Base-by-base conservation (phyloP, 1,284 basidiomycete genomes). In the Puccinia polysora region DNA sequence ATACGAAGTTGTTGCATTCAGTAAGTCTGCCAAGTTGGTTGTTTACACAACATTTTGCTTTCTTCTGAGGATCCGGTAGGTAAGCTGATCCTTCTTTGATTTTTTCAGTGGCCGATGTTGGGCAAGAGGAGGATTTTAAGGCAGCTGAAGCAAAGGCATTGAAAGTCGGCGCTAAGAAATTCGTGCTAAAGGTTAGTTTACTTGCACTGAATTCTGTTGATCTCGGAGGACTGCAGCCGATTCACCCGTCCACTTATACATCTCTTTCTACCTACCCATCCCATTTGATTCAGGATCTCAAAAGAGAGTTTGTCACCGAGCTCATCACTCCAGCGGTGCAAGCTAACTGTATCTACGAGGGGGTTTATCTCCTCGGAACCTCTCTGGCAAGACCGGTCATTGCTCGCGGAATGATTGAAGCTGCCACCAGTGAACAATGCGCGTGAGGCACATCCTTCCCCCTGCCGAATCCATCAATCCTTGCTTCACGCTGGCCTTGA, bases 321-420 rank as follows among this genome's bases (percentile, higher is more conserved):
- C 86, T 98, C 78, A 97, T 99, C 81, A 97, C 95, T 83, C 80
- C 95, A 58, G 94, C 95, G 65, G 87, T 99, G 32, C 95, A 99
- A 83, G 91, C 91, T 75, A 99, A 99, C 82, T 91, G 90, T 82
- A 97, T 98, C 82, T 99, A 99, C 83, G 96, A 99, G 89, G 92
- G 91, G 78, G 91, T 98, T 71, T 99, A 98, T 83, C 89, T 98
- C 52, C 88, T 98, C 73, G 96, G 95, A 58, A 98, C 96, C 45
- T 97, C 95, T 34, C 88, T 98, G 69, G 95, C 95, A 71, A 91
- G 95, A 65, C 95, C 95, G 43, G 95, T 99, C 78, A 99, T 98
- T 79, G 94, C 96, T 73, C 93, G 95, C 75, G 95, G 93, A 64
- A 98, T 99, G 96, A 98, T 99, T 77, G 88, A 89, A 71, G 85